phyloP scores from a whole-genome alignment of 768 basidiomycete species.

The Chlorophyllum brunneum region DNA sequence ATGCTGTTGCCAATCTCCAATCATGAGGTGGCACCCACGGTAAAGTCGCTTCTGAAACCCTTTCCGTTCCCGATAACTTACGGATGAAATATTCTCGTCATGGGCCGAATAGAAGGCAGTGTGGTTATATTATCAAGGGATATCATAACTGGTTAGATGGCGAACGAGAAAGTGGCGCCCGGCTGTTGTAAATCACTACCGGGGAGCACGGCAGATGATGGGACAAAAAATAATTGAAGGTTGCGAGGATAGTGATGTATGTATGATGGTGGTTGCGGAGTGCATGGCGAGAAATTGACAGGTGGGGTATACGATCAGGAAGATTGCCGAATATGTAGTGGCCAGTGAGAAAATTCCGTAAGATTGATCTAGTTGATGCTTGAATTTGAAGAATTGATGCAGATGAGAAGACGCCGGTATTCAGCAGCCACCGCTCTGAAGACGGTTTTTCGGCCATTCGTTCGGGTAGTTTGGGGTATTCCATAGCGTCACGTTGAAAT shows the following conservation, averaged over 20 bases:
- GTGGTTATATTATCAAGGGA: slow-evolving; percentile 6
- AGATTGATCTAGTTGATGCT: not conserved
- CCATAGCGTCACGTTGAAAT: slow-evolving; percentile 41
- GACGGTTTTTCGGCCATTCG: slow-evolving; percentile 36
- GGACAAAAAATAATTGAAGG: not conserved
- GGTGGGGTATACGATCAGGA: not conserved
- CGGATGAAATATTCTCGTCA: too few relatives aligned
- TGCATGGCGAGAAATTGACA: not conserved
- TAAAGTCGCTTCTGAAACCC: not conserved
- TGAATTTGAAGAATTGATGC: not conserved
- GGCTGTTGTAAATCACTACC: not conserved
- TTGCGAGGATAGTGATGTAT: not conserved
- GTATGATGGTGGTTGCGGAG: not conserved
- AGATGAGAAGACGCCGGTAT: not conserved
- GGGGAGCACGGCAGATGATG: not conserved
- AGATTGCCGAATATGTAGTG: not conserved
- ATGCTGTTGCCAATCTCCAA: not conserved
- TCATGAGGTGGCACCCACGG: not conserved
- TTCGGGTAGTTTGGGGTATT: slow-evolving; percentile 26
- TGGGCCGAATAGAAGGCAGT: not conserved
- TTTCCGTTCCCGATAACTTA: too few relatives aligned
- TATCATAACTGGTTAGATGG: slow-evolving; percentile 9
- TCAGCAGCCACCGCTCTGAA: slow-evolving; percentile 16
- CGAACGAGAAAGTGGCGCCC: not conserved
- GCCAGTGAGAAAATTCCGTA: not conserved